Percentiles rank a stretch among this genome's conserved stretches.
Evolutionary conservation across 345 rosid genomes (phyloP).

Genomic region (Brassica juncea): DNA sequence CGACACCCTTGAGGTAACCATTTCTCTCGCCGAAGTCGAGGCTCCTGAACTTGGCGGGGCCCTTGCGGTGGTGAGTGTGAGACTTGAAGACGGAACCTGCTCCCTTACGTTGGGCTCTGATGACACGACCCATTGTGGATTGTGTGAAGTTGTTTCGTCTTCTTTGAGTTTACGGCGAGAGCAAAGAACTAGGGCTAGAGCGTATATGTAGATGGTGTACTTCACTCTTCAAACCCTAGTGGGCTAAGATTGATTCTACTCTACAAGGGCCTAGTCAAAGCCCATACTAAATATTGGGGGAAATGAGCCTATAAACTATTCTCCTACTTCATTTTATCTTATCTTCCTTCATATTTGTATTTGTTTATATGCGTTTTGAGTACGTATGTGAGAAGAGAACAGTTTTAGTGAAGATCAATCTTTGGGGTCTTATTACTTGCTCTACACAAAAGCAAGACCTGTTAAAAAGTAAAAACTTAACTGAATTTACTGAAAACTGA

Average conservation of each 20-base stretch:
- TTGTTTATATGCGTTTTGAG: too few species aligned
- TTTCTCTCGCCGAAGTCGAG: constrained; percentile 3
- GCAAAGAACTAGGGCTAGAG: background rate
- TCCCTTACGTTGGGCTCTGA: background rate
- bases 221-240: constrained; percentile 32
- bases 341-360: too few species aligned
- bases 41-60: background rate
- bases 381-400: too few species aligned
- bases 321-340: too few species aligned
- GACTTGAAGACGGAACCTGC: constrained; percentile 3
- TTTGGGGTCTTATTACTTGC: background rate
- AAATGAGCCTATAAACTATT: background rate
- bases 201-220: background rate
- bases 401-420: constrained; percentile 18
- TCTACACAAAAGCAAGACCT: background rate
- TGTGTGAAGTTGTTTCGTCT: background rate
- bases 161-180: constrained; percentile 24
- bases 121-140: background rate
- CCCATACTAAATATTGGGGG: background rate
- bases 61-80: constrained; percentile 5
- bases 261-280: background rate
- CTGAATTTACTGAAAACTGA: too few species aligned
- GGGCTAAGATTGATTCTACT: background rate
- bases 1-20: background rate
- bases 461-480: background rate